These are phyloP conservation scores for Senna siamea DNA, from an alignment of 306 rosid species.

Conservation along the genomic window DNA sequence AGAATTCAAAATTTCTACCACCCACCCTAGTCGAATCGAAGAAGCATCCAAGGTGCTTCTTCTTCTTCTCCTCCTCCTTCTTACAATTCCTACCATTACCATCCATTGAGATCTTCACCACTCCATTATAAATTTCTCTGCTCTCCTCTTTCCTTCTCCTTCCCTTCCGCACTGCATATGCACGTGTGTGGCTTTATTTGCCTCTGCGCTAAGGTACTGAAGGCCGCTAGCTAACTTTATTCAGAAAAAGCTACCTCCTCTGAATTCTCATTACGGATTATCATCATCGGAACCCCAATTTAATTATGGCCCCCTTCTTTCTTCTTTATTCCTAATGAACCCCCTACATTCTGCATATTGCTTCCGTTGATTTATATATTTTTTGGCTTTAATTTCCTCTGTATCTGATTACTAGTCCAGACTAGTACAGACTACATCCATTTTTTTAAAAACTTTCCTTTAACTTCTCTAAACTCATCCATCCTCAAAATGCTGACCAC, in stretches of 20 bases:
- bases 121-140: background rate
- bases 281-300: no score
- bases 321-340: background rate
- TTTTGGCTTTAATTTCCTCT: background rate
- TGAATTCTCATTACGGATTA: no score
- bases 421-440: background rate
- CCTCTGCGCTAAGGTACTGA: background rate
- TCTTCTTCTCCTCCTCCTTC: slow-evolving; percentile 20
- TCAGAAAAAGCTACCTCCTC: slow-evolving; percentile 6
- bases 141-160: background rate
- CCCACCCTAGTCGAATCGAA: background rate
- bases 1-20: slow-evolving; percentile 40
- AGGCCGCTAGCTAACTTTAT: slow-evolving; percentile 32
- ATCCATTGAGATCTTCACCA: slow-evolving; percentile 42
- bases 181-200: slow-evolving; percentile 19
- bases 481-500: background rate
- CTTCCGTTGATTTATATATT: no score
- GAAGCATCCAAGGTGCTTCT: slow-evolving; percentile 56
- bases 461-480: background rate
- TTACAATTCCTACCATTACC: no score
- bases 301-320: slow-evolving; percentile 32
- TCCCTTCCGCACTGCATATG: background rate
- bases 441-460: no score
- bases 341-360: slow-evolving; percentile 18
- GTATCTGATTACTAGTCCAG: background rate